Percentiles rank a stretch among this genome's conserved stretches.
Conservation (phyloP, 345 rosid genomes). For the Litchi chinensis region DNA sequence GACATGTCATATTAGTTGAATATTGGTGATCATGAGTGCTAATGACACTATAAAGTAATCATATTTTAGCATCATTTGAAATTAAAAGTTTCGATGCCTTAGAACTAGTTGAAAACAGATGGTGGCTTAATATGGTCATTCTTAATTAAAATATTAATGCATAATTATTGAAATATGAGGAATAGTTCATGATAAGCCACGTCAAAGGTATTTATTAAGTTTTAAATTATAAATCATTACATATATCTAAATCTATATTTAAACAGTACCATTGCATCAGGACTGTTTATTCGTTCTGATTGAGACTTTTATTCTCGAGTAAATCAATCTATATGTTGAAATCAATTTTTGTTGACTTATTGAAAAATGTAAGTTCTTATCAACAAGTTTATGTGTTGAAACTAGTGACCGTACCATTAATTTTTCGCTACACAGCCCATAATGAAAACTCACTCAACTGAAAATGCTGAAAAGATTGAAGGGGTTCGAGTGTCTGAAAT, state of each 20-base stretch:
- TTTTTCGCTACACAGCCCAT: neutral
- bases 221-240: neutral
- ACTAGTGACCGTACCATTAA: neutral
- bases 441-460: neutral
- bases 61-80: neutral
- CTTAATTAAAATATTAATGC: neutral
- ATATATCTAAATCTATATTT: too few species aligned
- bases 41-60: neutral
- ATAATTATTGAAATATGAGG: neutral
- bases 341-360: too few species aligned
- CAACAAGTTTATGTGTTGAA: too few species aligned
- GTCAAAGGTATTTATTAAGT: neutral
- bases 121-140: neutral
- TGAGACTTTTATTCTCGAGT: too few species aligned
- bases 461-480: too few species aligned
- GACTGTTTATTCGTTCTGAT: too few species aligned
- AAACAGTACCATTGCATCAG: too few species aligned
- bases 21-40: neutral
- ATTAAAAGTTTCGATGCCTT: neutral
- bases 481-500: neutral
- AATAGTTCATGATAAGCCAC: neutral
- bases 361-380: too few species aligned
- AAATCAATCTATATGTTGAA: too few species aligned
- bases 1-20: neutral
- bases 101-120: neutral